Evolutionary conservation across 2,329 filamentous ascomycete genomes (phyloP), one percentile per base, ranked within the genome.

Genomic region (Epichloe aotearoae): DNA sequence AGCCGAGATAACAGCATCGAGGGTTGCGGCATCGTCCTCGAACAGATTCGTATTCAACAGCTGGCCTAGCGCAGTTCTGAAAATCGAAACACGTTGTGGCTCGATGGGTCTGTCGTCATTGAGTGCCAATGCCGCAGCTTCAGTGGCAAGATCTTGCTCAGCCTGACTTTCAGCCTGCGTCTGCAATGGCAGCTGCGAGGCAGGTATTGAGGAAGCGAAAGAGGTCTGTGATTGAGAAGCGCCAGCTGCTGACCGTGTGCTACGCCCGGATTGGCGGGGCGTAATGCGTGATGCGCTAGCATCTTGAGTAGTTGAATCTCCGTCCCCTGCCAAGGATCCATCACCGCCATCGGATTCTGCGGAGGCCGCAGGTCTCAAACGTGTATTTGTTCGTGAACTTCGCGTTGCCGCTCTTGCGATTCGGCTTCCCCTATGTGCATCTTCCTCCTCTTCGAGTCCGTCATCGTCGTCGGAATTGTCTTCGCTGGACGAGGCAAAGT

Each of bases 1-100:
- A 8, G 86, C 86, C 3, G 75, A 76, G 17, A 96, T 75, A 34
- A 98, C 75, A 26, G 79, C 79, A 55, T 82, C 79, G 2, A 96
- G 76, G 54, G 84, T 77, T 14, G 89, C 88, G 17, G 83, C 81
- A 61, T 97, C 93, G 54, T 94, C 87, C 34, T 83, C 80, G 64
- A 98, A 98, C n/a, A 98, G 67, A 12, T 80, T 75, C 0, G 85
- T 84, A 59, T 84, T 84, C 61, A 95, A 83, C 50, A 98, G 74
- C 59, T 88, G 85, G 23, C 93, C 93, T 3, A 98, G 74, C 2
- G 86, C 80, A 11, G 80, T 79, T 50, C 88, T 82, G 82, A 98
- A 98, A 1, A 80, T 70, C 5, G 77, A 72, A 26, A 95, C 69
- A 40, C 93, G 79, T 40, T 75, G 73, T 0, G 77, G 60, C 2